Evolutionary conservation across 495 filamentous ascomycete species (phyloP).

Genomic region (Mytilinidion resinicola): DNA sequence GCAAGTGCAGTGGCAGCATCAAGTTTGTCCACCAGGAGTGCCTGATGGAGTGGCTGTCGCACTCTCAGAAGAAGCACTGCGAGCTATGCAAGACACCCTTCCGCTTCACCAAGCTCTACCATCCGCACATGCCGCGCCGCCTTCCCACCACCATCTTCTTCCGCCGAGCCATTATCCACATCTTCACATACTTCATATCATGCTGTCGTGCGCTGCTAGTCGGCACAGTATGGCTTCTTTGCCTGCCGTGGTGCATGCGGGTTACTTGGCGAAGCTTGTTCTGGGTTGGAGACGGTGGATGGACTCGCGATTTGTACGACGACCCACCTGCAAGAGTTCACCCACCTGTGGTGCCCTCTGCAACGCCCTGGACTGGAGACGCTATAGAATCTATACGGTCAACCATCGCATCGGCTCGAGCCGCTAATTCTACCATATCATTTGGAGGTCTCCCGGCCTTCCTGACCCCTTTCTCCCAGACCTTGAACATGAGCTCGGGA

Average conservation of each 20-base stretch:
- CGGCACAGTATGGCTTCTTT: constrained; percentile 76
- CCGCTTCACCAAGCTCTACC: constrained; percentile 95
- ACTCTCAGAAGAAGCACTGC: constrained; percentile 98
- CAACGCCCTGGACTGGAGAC: background rate
- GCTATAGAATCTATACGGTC: constrained; percentile 14
- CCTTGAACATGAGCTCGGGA: constrained; percentile 40
- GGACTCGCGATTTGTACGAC: constrained; percentile 42
- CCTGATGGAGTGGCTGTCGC: constrained; percentile 94
- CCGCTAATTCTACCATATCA: constrained; percentile 38
- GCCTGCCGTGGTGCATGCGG: constrained; percentile 85
- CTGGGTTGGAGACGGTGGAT: constrained; percentile 91
- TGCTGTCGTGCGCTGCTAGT: constrained; percentile 76
- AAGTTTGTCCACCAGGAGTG: constrained; percentile 97
- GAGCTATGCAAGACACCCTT: constrained; percentile 98
- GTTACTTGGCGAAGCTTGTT: constrained; percentile 87
- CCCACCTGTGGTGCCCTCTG: background rate
- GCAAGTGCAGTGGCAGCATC: constrained; percentile 97
- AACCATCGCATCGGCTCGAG: constrained; percentile 24
- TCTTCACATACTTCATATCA: constrained; percentile 59
- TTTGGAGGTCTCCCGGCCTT: constrained; percentile 23
- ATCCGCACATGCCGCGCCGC: constrained; percentile 79
- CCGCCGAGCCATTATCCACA: constrained; percentile 65
- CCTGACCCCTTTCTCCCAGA: constrained; percentile 40
- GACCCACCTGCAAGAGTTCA: background rate
- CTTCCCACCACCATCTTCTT: constrained; percentile 76